phyloP scores from a whole-genome alignment of 108 stramenopile genomes.

The Aurantiochytrium sp. region DNA sequence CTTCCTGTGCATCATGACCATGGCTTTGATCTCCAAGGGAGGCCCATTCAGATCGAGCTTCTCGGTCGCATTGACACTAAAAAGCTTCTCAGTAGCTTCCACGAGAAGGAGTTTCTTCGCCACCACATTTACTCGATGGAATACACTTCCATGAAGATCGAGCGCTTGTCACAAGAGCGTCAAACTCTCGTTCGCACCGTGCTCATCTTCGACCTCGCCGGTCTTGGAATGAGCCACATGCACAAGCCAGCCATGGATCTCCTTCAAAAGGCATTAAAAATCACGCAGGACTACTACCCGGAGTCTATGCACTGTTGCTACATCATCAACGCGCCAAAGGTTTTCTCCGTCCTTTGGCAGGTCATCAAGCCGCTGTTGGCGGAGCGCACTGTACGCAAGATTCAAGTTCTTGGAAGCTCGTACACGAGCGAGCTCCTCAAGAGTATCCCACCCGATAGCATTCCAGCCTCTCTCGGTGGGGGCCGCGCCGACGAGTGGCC shows the following conservation, averaged over 20 bases:
- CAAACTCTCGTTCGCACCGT: not conserved
- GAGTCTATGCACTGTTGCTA: not conserved
- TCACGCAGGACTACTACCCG: not conserved
- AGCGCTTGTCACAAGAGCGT: not conserved
- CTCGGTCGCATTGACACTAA: not conserved
- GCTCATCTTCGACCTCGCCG: not conserved
- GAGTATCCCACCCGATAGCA: not conserved
- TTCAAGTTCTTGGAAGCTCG: not conserved
- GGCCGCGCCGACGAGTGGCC: not conserved
- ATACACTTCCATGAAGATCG: not conserved
- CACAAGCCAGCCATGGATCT: not conserved
- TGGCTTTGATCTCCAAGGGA: not conserved
- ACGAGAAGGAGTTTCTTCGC: not conserved
- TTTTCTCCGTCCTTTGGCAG: not conserved
- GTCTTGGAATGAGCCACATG: not conserved
- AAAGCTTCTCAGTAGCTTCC: not conserved
- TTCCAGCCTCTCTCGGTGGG: not conserved
- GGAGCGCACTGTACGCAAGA: not conserved
- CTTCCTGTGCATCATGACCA: not conserved
- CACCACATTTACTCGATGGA: conserved; percentile 1
- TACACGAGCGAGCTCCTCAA: not conserved
- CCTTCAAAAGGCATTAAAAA: not conserved
- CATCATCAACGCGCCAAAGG: not conserved
- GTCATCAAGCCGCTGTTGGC: not conserved
- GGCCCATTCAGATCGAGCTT: not conserved